phyloP scores from a whole-genome alignment of 805 yeast genomes.

The Wickerhamiella vanderwaltii region DNA sequence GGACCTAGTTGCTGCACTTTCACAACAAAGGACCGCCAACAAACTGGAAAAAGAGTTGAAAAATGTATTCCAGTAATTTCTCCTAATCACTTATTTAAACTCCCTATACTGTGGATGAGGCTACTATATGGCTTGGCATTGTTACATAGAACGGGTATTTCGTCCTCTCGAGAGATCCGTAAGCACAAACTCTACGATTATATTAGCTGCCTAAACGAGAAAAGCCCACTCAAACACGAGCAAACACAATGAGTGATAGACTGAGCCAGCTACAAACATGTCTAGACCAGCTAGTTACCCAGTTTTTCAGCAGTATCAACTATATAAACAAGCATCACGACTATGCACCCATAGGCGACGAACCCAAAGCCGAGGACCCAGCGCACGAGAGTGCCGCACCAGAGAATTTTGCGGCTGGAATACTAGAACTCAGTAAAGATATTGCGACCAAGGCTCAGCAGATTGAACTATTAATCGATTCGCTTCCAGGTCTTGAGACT shows the following conservation, averaged over 20 bases:
- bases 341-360: constrained; percentile 38
- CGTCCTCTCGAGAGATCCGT: no score
- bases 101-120: no score
- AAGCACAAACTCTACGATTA: neutral
- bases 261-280: constrained; percentile 83
- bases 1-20: neutral
- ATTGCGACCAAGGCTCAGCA: constrained; percentile 77
- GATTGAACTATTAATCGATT: constrained; percentile 70
- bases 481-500: constrained; percentile 87
- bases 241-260: constrained; percentile 38
- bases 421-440: constrained; percentile 71
- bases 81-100: neutral
- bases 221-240: neutral
- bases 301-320: constrained; percentile 28
- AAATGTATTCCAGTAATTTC: neutral
- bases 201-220: neutral
- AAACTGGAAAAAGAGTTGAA: neutral
- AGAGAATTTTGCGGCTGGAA: constrained; percentile 31
- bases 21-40: neutral
- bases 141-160: no score
- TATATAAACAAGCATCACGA: constrained; percentile 58
- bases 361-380: constrained; percentile 52
- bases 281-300: constrained; percentile 45
- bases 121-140: no score
- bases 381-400: constrained; percentile 25